Conservation (phyloP, 371 early-diverging fungal genomes). For the Dentiscutata heterogama region DNA sequence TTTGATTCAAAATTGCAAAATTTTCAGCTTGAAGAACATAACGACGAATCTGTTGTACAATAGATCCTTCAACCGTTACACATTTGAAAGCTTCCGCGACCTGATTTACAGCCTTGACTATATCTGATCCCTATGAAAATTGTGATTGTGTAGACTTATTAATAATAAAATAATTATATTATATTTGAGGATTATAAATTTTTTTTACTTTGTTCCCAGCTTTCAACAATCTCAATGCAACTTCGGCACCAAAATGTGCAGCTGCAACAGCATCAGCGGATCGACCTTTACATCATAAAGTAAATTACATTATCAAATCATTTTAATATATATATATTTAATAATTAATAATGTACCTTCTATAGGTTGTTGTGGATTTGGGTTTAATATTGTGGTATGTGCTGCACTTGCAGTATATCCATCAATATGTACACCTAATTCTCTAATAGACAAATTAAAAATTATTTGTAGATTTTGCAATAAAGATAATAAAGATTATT, state of each 20-base stretch:
- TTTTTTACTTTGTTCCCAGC: constrained; percentile 71
- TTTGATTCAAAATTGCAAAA: constrained; percentile 70
- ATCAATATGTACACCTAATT: constrained; percentile 94
- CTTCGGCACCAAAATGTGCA: constrained; percentile 84
- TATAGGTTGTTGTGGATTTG: constrained; percentile 68
- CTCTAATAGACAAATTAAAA: constrained; percentile 60
- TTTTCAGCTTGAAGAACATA: constrained; percentile 82
- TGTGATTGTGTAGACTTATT: constrained; percentile 44
- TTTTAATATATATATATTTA: too few relatives aligned
- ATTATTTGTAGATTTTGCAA: not conserved
- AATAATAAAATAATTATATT: not conserved
- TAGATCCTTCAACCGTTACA: constrained; percentile 88
- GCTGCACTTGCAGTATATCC: constrained; percentile 91
- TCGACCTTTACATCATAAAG: constrained; percentile 55
- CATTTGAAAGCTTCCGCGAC: constrained; percentile 84
- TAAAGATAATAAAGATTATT: not conserved
- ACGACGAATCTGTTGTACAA: constrained; percentile 84
- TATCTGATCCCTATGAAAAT: constrained; percentile 65
- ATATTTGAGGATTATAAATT: constrained; percentile 11
- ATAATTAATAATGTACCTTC: constrained; percentile 62
- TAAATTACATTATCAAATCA: too few relatives aligned
- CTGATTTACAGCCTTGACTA: constrained; percentile 82
- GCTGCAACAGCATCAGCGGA: constrained; percentile 83
- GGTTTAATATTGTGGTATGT: constrained; percentile 83
- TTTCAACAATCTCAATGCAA: constrained; percentile 80